Conservation (phyloP, 1,139 yeast genomes). For the Scheffersomyces lignicola region DNA sequence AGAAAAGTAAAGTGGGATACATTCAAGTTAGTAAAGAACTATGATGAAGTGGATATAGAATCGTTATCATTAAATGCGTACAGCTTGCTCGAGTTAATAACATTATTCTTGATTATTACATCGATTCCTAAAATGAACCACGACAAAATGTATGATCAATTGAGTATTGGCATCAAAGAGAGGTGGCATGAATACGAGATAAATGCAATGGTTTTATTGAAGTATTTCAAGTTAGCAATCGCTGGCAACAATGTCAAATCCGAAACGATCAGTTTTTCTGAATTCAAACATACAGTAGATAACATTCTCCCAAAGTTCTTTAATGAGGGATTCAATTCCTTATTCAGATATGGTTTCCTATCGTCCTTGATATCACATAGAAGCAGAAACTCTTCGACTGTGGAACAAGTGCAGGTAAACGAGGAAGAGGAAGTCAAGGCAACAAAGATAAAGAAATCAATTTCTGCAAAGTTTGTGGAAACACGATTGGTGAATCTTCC, state of each 20-base stretch:
- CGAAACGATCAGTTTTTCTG: conserved; percentile 26
- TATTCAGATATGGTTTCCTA: conserved; percentile 33
- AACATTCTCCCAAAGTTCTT: conserved; percentile 37
- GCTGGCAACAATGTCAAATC: conserved; percentile 19
- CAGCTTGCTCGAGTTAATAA: conserved; percentile 36
- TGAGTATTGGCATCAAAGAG: conserved; percentile 12
- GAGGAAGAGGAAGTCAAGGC: conserved; percentile 7
- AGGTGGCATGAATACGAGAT: conserved; percentile 38
- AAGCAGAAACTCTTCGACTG: neutral
- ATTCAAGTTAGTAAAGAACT: conserved; percentile 16
- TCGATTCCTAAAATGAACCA: conserved; percentile 26
- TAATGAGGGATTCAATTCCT: conserved; percentile 28
- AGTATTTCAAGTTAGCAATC: conserved; percentile 42
- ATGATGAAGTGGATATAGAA: conserved; percentile 31
- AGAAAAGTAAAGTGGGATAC: conserved; percentile 25
- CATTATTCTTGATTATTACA: conserved; percentile 40
- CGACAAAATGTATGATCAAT: conserved; percentile 18
- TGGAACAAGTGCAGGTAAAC: neutral
- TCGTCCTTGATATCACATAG: conserved; percentile 10
- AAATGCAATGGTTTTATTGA: conserved; percentile 36
- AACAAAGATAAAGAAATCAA: neutral
- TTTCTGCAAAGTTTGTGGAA: conserved; percentile 21
- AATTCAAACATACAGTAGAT: conserved; percentile 32
- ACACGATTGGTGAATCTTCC: conserved; percentile 43
- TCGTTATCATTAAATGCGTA: conserved; percentile 32